phyloP scores from a whole-genome alignment of 164 flowering plant genomes.

The Tinospora cordifolia region DNA sequence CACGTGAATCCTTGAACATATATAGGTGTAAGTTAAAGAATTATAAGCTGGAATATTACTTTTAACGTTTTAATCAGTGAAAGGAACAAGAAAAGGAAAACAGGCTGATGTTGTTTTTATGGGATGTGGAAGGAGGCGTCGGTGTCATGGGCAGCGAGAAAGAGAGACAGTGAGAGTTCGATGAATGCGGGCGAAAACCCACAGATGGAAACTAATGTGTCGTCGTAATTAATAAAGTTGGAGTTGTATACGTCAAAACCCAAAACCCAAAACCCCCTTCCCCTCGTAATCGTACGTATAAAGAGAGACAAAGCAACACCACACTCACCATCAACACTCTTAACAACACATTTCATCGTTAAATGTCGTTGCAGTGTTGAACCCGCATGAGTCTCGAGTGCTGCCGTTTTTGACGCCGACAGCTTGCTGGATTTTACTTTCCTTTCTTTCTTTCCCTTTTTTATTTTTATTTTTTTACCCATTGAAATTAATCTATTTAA shows the following conservation, averaged over 20 bases:
- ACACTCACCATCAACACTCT: background rate
- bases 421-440: no score
- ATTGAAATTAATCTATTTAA: background rate
- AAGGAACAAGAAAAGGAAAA: background rate
- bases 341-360: no score
- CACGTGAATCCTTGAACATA: no score
- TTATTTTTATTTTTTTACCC: background rate
- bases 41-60: no score
- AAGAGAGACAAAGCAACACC: background rate
- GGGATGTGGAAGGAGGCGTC: background rate
- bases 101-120: background rate
- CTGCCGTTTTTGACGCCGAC: conserved; percentile 5
- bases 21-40: no score
- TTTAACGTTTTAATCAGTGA: no score
- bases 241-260: no score
- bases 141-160: background rate
- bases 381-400: conserved; percentile 30
- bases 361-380: background rate
- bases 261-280: no score
- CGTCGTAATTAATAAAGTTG: background rate
- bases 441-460: no score
- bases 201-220: background rate
- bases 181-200: conserved; percentile 27
- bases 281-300: no score
- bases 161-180: conserved; percentile 19